phyloP scores from a whole-genome alignment of 768 basidiomycete genomes.

The Lactarius hengduanensis region DNA sequence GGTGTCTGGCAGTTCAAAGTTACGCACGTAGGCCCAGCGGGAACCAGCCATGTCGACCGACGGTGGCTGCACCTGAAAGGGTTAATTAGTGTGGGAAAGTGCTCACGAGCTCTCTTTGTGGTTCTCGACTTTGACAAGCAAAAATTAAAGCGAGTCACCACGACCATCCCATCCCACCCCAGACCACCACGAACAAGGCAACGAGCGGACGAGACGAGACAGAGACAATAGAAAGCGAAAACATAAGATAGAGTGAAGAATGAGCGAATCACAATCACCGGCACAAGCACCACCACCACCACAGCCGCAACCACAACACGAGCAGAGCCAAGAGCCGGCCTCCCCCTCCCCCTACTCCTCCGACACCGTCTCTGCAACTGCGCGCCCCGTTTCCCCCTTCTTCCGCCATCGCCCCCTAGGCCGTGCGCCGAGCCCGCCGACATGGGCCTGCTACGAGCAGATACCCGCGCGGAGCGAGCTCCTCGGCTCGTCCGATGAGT shows the following conservation, averaged over 20 bases:
- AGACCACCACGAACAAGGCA: background rate
- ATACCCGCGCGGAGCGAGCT: slow-evolving; percentile 43
- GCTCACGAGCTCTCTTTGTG: slow-evolving; percentile 11
- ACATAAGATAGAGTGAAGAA: background rate
- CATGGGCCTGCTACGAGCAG: slow-evolving; percentile 91
- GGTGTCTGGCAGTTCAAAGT: slow-evolving; percentile 85
- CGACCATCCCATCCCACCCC: background rate
- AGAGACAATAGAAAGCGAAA: background rate
- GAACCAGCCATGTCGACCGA: slow-evolving; percentile 73
- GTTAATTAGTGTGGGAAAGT: slow-evolving; percentile 20
- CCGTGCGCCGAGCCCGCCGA: slow-evolving; percentile 78
- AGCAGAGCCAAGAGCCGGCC: slow-evolving; percentile 21
- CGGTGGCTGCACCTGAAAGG: slow-evolving; percentile 1
- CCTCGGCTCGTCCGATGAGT: slow-evolving; percentile 39
- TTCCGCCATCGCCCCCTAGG: slow-evolving; percentile 72
- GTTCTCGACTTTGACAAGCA: slow-evolving; percentile 2
- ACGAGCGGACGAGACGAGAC: background rate
- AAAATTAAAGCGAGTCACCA: slow-evolving; percentile 4
- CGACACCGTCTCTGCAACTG: slow-evolving; percentile 23
- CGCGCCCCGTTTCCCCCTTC: slow-evolving; percentile 41
- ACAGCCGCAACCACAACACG: background rate
- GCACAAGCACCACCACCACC: background rate
- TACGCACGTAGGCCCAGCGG: slow-evolving; percentile 87
- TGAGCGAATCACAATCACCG: slow-evolving; percentile 10
- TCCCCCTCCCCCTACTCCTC: slow-evolving; percentile 21